A percentile compares a stretch with the other conserved stretches of the same genome.
phyloP scores from a whole-genome alignment of 495 filamentous ascomycete species.

The Aspergillus cristatus region DNA sequence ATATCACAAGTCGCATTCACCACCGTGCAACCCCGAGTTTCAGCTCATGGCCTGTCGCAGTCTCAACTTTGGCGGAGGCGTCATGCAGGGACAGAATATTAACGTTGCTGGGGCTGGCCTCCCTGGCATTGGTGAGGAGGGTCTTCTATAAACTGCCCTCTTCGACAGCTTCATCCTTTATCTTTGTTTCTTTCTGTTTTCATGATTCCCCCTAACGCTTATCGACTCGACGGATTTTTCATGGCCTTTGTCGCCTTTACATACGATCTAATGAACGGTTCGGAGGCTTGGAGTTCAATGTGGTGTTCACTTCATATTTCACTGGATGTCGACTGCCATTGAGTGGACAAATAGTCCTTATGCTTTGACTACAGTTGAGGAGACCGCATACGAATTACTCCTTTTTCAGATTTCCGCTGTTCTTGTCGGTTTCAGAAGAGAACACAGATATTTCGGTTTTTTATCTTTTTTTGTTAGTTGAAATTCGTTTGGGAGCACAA shows the following conservation, averaged over 20 bases:
- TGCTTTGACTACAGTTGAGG: too few relatives aligned
- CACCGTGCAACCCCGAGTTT: constrained; percentile 54
- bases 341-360: constrained; percentile 2
- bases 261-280: constrained; percentile 23
- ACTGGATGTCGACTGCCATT: constrained; percentile 2
- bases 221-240: constrained; percentile 14
- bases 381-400: too few relatives aligned
- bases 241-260: constrained; percentile 11
- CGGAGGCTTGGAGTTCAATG: constrained; percentile 20
- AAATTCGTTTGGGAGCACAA: not conserved
- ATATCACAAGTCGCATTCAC: constrained; percentile 82
- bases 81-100: constrained; percentile 44
- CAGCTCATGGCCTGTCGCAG: constrained; percentile 34
- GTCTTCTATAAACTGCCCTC: constrained; percentile 26
- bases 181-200: constrained; percentile 6
- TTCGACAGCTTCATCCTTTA: constrained; percentile 1
- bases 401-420: constrained; percentile 1
- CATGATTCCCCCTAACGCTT: constrained; percentile 5
- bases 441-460: constrained; percentile 2
- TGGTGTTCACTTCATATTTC: constrained; percentile 12
- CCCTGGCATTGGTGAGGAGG: constrained; percentile 44
- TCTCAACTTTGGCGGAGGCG: constrained; percentile 34
- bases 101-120: constrained; percentile 43
- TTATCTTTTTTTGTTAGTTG: not conserved
- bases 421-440: not conserved